These are phyloP conservation scores for Yarrowia sp. DNA, from an alignment of 805 yeast genomes.

Conservation along the genomic window DNA sequence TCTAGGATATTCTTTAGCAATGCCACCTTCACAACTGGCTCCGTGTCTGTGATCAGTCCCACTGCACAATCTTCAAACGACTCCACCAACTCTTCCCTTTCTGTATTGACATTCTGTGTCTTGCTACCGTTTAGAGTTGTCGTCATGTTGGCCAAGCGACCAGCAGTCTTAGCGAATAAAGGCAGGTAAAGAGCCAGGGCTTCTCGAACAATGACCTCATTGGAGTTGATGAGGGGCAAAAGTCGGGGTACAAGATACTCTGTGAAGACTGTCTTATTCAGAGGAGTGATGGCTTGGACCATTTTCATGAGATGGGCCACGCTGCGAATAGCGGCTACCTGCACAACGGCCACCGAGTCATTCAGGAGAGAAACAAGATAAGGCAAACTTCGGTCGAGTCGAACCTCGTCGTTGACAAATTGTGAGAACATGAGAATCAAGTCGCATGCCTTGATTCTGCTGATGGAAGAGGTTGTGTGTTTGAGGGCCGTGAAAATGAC, in stretches of 20 bases:
- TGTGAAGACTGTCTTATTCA: constrained; percentile 71
- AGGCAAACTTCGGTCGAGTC: constrained; percentile 82
- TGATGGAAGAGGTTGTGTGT: constrained; percentile 56
- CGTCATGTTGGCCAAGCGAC: constrained; percentile 57
- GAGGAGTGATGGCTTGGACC: constrained; percentile 63
- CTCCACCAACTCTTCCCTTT: constrained; percentile 45
- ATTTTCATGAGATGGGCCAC: constrained; percentile 64
- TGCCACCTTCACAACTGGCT: constrained; percentile 63
- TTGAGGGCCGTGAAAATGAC: constrained; percentile 58
- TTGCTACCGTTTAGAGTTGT: not conserved
- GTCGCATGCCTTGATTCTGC: constrained; percentile 69
- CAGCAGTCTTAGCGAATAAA: constrained; percentile 60
- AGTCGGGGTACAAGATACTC: constrained; percentile 80
- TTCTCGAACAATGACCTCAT: constrained; percentile 52
- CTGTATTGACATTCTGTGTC: constrained; percentile 31
- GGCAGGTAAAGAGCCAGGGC: constrained; percentile 74
- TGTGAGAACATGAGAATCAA: constrained; percentile 73
- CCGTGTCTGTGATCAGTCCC: constrained; percentile 64
- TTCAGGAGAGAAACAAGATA: constrained; percentile 69
- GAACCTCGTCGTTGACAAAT: constrained; percentile 72
- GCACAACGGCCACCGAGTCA: constrained; percentile 63
- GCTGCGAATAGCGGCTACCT: constrained; percentile 59
- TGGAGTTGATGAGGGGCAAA: constrained; percentile 42
- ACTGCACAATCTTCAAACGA: constrained; percentile 60
- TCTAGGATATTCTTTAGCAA: constrained; percentile 69